phyloP scores from a whole-genome alignment of 2,329 filamentous ascomycete species.

The Colletotrichum euphorbiae region DNA sequence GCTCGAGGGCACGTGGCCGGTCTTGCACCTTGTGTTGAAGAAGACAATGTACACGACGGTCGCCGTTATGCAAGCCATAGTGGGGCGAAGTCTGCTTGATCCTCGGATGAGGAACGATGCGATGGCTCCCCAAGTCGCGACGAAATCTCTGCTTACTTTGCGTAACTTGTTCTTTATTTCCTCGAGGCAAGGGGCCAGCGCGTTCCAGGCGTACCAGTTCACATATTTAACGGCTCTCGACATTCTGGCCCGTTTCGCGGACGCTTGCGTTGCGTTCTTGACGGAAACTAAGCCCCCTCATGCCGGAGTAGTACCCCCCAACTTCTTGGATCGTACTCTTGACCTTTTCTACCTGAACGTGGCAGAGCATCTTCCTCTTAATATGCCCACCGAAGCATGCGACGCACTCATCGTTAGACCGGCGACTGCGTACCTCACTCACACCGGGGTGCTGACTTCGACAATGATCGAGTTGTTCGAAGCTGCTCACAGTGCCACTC shows the following conservation, averaged over 20 bases:
- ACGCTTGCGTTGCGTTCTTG: constrained; percentile 75
- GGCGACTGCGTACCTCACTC: constrained; percentile 77
- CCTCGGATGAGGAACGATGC: constrained; percentile 56
- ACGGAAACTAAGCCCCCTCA: constrained; percentile 64
- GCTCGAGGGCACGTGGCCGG: constrained; percentile 72
- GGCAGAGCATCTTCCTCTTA: constrained; percentile 83
- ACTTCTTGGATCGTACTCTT: constrained; percentile 75
- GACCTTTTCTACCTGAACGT: constrained; percentile 91
- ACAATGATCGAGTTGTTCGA: constrained; percentile 78
- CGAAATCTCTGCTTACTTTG: constrained; percentile 78
- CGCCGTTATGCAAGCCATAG: constrained; percentile 78
- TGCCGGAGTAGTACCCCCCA: constrained; percentile 67
- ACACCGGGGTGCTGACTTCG: constrained; percentile 56
- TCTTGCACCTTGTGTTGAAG: constrained; percentile 80
- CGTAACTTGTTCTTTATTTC: constrained; percentile 87
- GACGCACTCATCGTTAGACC: constrained; percentile 80
- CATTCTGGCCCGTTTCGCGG: constrained; percentile 77
- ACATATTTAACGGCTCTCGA: constrained; percentile 86
- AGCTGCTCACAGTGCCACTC: constrained; percentile 83
- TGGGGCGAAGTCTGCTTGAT: constrained; percentile 72
- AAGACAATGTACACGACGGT: constrained; percentile 81
- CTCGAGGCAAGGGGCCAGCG: constrained; percentile 75
- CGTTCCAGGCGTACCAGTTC: constrained; percentile 87
- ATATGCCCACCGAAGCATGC: constrained; percentile 73
- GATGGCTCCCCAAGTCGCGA: constrained; percentile 72